phyloP scores from a whole-genome alignment of 495 filamentous ascomycete species.

The Penicillium herquei region DNA sequence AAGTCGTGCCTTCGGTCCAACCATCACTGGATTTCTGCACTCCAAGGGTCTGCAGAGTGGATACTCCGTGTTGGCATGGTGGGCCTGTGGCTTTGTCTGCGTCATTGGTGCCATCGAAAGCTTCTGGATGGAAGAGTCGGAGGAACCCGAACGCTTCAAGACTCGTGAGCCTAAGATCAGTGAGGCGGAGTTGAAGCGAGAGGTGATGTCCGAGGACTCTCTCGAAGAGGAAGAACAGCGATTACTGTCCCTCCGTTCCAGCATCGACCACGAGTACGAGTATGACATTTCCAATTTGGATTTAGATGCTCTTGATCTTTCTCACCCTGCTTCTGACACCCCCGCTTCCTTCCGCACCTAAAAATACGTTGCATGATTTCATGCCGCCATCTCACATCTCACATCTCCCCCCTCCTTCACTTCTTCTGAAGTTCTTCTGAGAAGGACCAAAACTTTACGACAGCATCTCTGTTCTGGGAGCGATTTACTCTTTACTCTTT shows the following conservation, averaged over 20 bases:
- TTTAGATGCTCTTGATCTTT: conserved; percentile 9
- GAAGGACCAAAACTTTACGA: conserved; percentile 14
- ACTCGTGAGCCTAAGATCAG: conserved; percentile 15
- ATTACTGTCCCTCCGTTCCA: conserved; percentile 42
- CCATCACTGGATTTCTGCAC: conserved; percentile 82
- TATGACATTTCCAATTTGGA: conserved; percentile 31
- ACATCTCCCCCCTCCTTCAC: not conserved
- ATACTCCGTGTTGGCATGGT: conserved; percentile 87
- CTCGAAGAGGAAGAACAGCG: conserved; percentile 38
- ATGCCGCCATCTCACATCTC: not conserved
- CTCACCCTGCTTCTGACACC: conserved; percentile 5
- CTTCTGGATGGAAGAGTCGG: conserved; percentile 50
- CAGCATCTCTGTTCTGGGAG: not conserved
- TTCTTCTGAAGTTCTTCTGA: conserved; percentile 14
- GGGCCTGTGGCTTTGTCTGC: conserved; percentile 77
- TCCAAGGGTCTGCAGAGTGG: conserved; percentile 73
- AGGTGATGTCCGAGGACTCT: conserved; percentile 22
- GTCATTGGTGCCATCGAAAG: conserved; percentile 64
- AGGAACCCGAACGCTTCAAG: conserved; percentile 32
- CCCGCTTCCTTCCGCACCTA: conserved; percentile 1
- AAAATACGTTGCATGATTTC: not conserved
- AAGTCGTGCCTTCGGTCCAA: conserved; percentile 82
- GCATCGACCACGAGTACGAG: conserved; percentile 39
- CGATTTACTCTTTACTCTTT: conserved; percentile 13
- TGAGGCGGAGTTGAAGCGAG: conserved; percentile 30